Evolutionary conservation across 2,329 filamentous ascomycete genomes (phyloP), one percentile per base, ranked within the genome.

Genomic region (Teratosphaeria destructans): DNA sequence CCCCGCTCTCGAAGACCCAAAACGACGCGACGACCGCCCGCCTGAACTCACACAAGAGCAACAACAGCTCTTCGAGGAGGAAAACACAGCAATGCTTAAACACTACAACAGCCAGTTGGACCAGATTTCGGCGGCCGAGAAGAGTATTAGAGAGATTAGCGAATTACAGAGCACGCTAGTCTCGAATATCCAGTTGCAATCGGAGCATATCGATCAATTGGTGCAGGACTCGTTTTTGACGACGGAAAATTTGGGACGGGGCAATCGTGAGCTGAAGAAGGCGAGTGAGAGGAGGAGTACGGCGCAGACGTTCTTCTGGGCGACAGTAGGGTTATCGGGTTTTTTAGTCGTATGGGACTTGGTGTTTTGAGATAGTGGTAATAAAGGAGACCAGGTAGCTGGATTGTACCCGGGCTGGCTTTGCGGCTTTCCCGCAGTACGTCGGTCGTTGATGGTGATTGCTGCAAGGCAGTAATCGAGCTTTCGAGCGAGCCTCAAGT

Each of bases 61-160:
- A 74, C 78, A 94, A 57, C 93, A 96, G 73, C 83, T 96, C 71
- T 97, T 99, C 76, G 92, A 93, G 66, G 84, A 90, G 74, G 92
- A 95, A 71, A 96, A 97, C 71, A 86, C 91, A 73, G 86, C 90
- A 64, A 91, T 99, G 86, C 81, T 97, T 67, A 89, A 88, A 73
- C 89, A 96, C 74, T 96, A 95, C 74, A 90, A 96, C 74, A 90
- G 88, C 75, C 91, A 89, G n/a, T 78, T 97, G 72, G 88, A 92
- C 73, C 94, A 97, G 81, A 90, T 97, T 65, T 89, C 90, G 69
- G 88, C 87, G 29, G 91, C 91, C 0, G 91, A 99, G 73, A 90
- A 89, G 72, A 96, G 91, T 0, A 81, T 99, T 5, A 75, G 95
- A 3, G 94, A 99, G 73, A 96, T 99, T 63, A 88, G 90, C 7